Evolutionary conservation across 2,329 filamentous ascomycete species (phyloP).

Genomic region (Rhynchosporium secalis): DNA sequence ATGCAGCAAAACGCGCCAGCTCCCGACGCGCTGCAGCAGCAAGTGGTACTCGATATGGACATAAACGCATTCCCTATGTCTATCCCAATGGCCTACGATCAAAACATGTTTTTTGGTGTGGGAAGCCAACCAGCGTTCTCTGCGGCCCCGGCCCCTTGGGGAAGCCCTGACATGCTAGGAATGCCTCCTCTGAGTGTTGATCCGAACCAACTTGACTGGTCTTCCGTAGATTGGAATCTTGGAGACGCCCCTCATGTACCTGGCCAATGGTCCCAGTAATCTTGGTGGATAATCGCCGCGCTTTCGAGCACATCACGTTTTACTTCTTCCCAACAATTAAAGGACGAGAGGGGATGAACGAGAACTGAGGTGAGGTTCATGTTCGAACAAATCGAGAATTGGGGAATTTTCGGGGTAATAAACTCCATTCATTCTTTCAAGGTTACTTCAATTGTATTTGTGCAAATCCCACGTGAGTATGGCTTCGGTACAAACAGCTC

Average conservation of each 20-base stretch:
- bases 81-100: conserved; percentile 22
- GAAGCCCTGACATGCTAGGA: conserved; percentile 21
- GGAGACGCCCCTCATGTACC: background rate
- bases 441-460: too few relatives aligned
- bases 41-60: conserved; percentile 5
- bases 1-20: conserved; percentile 19
- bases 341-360: too few relatives aligned
- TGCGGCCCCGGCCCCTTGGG: conserved; percentile 11
- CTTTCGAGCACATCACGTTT: background rate
- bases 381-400: too few relatives aligned
- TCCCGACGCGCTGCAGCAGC: conserved; percentile 5
- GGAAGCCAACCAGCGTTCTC: conserved; percentile 19
- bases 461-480: too few relatives aligned
- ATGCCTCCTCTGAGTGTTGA: conserved; percentile 31
- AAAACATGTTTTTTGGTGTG: conserved; percentile 19
- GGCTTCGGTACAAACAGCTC: too few relatives aligned
- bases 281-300: background rate
- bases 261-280: background rate
- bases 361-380: too few relatives aligned
- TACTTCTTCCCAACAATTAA: too few relatives aligned
- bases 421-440: too few relatives aligned
- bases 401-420: too few relatives aligned
- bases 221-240: conserved; percentile 37
- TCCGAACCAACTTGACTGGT: conserved; percentile 35
- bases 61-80: conserved; percentile 19